Evolutionary conservation across 2,329 filamentous ascomycete species (phyloP).

Genomic region (Periconia macrospinosa): DNA sequence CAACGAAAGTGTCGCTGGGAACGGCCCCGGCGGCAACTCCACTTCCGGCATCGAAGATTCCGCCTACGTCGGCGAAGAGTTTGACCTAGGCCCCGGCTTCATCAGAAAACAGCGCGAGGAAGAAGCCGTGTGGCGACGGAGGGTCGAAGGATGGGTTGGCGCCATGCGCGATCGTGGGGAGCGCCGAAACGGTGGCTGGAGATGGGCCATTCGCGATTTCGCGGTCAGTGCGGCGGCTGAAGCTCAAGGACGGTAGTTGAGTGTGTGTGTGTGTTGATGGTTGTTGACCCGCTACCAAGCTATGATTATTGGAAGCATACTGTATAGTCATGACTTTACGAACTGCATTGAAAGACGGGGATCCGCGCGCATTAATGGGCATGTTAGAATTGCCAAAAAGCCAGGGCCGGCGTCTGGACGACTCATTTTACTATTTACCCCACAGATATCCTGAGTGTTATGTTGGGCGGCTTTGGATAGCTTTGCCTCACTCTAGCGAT

Average conservation of each 20-base stretch:
- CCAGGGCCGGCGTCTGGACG: slow-evolving; percentile 26
- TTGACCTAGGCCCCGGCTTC: slow-evolving; percentile 95
- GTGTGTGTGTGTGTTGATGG: slow-evolving; percentile 7
- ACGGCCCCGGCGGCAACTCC: slow-evolving; percentile 21
- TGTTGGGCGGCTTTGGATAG: slow-evolving; percentile 27
- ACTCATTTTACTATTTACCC: slow-evolving; percentile 21
- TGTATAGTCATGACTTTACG: slow-evolving; percentile 34
- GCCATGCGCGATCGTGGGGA: slow-evolving; percentile 51
- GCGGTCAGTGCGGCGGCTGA: slow-evolving; percentile 35
- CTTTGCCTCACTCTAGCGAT: slow-evolving; percentile 40
- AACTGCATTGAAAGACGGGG: slow-evolving; percentile 29
- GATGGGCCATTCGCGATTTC: slow-evolving; percentile 69
- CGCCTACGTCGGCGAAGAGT: slow-evolving; percentile 82
- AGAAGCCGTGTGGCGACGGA: slow-evolving; percentile 86
- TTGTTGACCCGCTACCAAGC: slow-evolving; percentile 7
- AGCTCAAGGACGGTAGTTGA: slow-evolving; percentile 18
- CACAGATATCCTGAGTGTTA: slow-evolving; percentile 41
- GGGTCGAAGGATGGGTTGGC: slow-evolving; percentile 83
- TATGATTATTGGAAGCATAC: slow-evolving; percentile 9
- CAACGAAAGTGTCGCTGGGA: slow-evolving; percentile 41
- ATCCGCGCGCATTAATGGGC: slow-evolving; percentile 20
- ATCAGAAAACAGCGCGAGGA: slow-evolving; percentile 86
- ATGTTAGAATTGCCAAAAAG: slow-evolving; percentile 18
- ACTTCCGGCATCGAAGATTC: slow-evolving; percentile 29
- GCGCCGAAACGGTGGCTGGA: slow-evolving; percentile 60